Evolutionary conservation across 1,139 yeast genomes (phyloP).

Genomic region (Schwanniomyces etchellsii): DNA sequence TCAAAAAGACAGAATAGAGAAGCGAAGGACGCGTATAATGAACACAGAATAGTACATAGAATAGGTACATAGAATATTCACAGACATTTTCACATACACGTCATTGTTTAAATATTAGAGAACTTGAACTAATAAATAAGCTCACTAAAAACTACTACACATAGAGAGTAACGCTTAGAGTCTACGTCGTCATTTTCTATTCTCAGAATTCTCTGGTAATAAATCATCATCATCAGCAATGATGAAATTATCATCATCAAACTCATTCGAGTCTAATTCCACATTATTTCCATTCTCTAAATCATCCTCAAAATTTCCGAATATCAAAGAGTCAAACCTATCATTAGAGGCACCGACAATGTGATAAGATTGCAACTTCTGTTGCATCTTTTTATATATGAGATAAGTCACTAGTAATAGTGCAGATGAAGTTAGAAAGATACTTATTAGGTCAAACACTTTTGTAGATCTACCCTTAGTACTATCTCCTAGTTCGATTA

Average conservation of each 20-base stretch:
- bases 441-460: constrained; percentile 58
- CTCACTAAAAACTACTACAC: no score
- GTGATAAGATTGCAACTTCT: constrained; percentile 30
- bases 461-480: constrained; percentile 47
- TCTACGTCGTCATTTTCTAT: no score
- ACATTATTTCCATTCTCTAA: constrained; percentile 23
- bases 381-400: constrained; percentile 59
- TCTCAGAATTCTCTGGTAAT: constrained; percentile 1
- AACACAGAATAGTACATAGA: constrained; percentile 20
- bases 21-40: constrained; percentile 39
- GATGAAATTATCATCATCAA: constrained; percentile 33
- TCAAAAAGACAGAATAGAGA: constrained; percentile 34
- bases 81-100: background rate
- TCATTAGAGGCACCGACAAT: constrained; percentile 6
- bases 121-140: background rate
- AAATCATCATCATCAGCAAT: constrained; percentile 25
- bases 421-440: constrained; percentile 52
- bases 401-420: constrained; percentile 63
- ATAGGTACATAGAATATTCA: background rate
- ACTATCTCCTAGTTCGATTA: constrained; percentile 63
- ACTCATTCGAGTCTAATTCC: constrained; percentile 29
- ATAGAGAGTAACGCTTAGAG: no score
- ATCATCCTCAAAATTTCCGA: constrained; percentile 39
- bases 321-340: constrained; percentile 27
- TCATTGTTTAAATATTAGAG: background rate